Base-by-base conservation (phyloP, 176 grass and related monocot genomes). In the Rhynchospora tenuis region DNA sequence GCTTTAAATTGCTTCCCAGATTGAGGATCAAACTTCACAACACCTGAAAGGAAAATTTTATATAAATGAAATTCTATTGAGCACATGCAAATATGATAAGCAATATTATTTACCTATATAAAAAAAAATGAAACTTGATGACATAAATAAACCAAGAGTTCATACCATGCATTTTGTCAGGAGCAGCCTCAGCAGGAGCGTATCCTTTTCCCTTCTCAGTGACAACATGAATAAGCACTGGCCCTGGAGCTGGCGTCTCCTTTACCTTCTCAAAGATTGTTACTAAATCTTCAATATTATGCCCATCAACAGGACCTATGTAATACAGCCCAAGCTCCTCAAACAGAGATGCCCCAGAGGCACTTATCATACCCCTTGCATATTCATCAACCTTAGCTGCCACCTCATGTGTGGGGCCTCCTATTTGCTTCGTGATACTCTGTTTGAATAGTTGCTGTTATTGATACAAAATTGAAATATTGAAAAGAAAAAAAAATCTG, bases 261-360 rank as follows among this genome's bases (percentile, higher is more conserved):
- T 95, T 99, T 0, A 99, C 91, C 85, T 95, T 95, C 38, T 95
- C 80, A 6, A 99, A 93, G 74, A 99, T 90, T 51, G 85, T 88
- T 29, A 93, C 81, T 17, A 99, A 87, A 85, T 99, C 96, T 0
- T 93, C 93, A 0, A 99, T 65, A 79, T 50, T 90, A 89, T 99
- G 96, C 6, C 96, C 93, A 58, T 99, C 93, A 1, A 99, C 96
- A 4, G 96, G 96, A 28, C 96, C 96, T 79, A 99, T 99, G 82
- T 99, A 99, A 81, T 99, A 99, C 6, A 99, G 81, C 4, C 96
- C 96, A 0, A 99, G 96, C 88, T 99, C 96, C 88, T 99, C 96
- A 83, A 99, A 99, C 15, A 99, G 85, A 3, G 96, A 81, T 3
- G 91, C 84, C 0, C 91, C 90, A 0, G 89, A 65, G 3, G 86